Conservation (phyloP, 495 filamentous ascomycete genomes). For the Ascodesmis nigricans region DNA sequence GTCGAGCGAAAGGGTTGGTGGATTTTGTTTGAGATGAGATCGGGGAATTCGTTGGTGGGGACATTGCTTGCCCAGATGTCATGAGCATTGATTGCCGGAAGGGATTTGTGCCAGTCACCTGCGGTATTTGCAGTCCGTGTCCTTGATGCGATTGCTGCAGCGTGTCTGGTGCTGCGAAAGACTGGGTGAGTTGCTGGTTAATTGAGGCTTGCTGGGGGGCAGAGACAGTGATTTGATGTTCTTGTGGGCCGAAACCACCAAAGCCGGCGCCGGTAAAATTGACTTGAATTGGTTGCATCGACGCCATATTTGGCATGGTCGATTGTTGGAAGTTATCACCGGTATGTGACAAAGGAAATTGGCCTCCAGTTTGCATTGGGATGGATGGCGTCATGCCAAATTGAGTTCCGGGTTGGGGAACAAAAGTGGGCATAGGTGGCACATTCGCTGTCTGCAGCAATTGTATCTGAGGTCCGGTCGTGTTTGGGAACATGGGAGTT, state of each 20-base stretch:
- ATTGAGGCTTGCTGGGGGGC: conserved; percentile 34
- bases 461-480: too few species aligned
- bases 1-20: conserved; percentile 67
- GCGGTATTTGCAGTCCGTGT: conserved; percentile 27
- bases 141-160: conserved; percentile 23
- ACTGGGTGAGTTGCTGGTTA: conserved; percentile 35
- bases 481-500: conserved; percentile 41
- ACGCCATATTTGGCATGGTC: conserved; percentile 20
- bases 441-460: too few species aligned
- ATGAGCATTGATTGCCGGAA: conserved; percentile 72
- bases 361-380: too few species aligned
- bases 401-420: too few species aligned
- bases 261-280: conserved; percentile 66
- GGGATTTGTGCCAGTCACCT: conserved; percentile 53
- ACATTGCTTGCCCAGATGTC: conserved; percentile 16
- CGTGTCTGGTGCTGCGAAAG: conserved; percentile 26
- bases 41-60: conserved; percentile 24
- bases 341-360: too few species aligned
- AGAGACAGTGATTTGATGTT: conserved; percentile 32
- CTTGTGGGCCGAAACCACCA: conserved; percentile 58
- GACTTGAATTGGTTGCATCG: conserved; percentile 31
- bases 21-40: conserved; percentile 35
- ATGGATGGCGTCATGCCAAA: too few species aligned
- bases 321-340: not conserved
- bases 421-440: too few species aligned